Evolutionary conservation across 345 rosid genomes (phyloP).

Genomic region (Excoecaria cochinchinensis): DNA sequence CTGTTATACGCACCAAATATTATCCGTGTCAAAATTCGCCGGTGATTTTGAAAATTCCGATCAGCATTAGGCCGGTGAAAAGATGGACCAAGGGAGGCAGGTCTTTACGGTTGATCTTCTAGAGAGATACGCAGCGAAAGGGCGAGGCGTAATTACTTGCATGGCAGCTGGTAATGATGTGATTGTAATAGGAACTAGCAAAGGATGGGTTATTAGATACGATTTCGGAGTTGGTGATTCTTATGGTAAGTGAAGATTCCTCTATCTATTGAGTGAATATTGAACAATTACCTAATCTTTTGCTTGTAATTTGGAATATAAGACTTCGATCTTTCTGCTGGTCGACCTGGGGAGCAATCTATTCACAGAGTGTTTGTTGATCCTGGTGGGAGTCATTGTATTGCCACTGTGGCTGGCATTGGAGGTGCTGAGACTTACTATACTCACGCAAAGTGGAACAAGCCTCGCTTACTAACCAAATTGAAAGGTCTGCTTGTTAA

Average conservation of each 20-base stretch:
- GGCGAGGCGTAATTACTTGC: constrained; percentile 80
- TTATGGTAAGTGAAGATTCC: constrained; percentile 37
- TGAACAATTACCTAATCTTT: neutral
- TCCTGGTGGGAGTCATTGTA: constrained; percentile 97
- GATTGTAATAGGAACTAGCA: constrained; percentile 84
- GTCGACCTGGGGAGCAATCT: constrained; percentile 86
- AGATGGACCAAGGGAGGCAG: constrained; percentile 75
- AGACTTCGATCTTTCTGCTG: constrained; percentile 89
- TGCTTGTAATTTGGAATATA: neutral
- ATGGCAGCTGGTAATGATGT: constrained; percentile 99
- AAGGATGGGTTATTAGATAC: constrained; percentile 89
- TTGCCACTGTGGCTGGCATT: constrained; percentile 72
- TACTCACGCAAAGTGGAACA: constrained; percentile 91
- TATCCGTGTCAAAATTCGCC: neutral
- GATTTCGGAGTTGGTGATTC: constrained; percentile 87
- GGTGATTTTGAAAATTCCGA: neutral
- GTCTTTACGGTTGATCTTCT: constrained; percentile 88
- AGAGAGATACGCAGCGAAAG: constrained; percentile 86
- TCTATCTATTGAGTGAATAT: neutral
- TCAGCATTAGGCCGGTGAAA: neutral
- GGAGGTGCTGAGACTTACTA: constrained; percentile 92
- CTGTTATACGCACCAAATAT: neutral
- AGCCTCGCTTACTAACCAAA: constrained; percentile 73
- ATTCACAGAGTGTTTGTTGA: constrained; percentile 90
- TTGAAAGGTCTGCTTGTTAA: constrained; percentile 85